phyloP scores from a whole-genome alignment of 495 filamentous ascomycete genomes.

The Astrocystis sublimbata region DNA sequence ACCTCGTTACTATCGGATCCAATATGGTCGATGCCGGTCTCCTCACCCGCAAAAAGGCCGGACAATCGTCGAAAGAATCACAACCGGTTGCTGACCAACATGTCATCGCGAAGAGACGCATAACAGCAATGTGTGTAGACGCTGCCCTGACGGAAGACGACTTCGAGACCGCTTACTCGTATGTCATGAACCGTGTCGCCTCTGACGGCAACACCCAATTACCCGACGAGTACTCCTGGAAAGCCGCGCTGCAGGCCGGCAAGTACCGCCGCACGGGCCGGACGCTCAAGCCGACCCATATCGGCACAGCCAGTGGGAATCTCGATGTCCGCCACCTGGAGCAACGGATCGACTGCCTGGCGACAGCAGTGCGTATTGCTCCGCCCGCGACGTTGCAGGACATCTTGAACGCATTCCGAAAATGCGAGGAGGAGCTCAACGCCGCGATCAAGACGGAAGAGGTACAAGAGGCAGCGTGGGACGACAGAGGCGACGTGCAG shows the following conservation, averaged over 20 bases:
- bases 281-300: constrained; percentile 50
- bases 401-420: constrained; percentile 79
- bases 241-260: constrained; percentile 85
- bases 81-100: constrained; percentile 24
- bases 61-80: constrained; percentile 2
- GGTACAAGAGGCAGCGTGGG: constrained; percentile 72
- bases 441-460: constrained; percentile 68
- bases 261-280: constrained; percentile 62
- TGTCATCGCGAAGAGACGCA: constrained; percentile 58
- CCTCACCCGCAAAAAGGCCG: constrained; percentile 30
- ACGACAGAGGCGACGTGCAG: constrained; percentile 61
- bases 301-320: constrained; percentile 54
- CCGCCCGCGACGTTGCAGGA: constrained; percentile 78
- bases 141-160: constrained; percentile 84
- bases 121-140: constrained; percentile 86
- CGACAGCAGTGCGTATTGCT: constrained; percentile 77
- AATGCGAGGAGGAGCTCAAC: constrained; percentile 83
- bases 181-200: constrained; percentile 70
- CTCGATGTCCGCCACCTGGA: constrained; percentile 66
- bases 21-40: constrained; percentile 76
- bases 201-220: constrained; percentile 24
- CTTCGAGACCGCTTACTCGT: constrained; percentile 96
- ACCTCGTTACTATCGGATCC: constrained; percentile 74
- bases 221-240: constrained; percentile 85
- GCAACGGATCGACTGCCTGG: constrained; percentile 89